phyloP scores from a whole-genome alignment of 331 rosid genomes.

The Phaseolus coccineus region DNA sequence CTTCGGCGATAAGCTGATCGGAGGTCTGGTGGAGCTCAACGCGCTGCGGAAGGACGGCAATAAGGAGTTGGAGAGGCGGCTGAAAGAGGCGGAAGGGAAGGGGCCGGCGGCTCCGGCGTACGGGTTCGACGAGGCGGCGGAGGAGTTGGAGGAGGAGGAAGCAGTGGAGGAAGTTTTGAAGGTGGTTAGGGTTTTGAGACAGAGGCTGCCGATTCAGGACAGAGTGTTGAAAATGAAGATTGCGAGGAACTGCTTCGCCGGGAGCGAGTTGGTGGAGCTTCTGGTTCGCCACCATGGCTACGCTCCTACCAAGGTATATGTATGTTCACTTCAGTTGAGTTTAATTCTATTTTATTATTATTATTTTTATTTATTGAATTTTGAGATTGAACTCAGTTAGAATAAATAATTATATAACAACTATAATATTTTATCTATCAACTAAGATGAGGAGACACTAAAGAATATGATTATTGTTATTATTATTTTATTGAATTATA shows the following conservation, averaged over 20 bases:
- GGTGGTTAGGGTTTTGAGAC: slow-evolving; percentile 69
- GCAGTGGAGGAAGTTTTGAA: slow-evolving; percentile 33
- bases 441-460: too few species aligned
- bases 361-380: too few species aligned
- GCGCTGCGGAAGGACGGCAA: slow-evolving; percentile 72
- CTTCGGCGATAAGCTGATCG: slow-evolving; percentile 80
- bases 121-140: slow-evolving; percentile 71
- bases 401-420: background rate
- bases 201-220: slow-evolving; percentile 90
- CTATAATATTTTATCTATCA: too few species aligned
- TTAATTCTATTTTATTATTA: background rate
- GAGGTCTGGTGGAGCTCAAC: slow-evolving; percentile 85
- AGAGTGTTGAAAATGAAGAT: slow-evolving; percentile 83
- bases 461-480: too few species aligned
- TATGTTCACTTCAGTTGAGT: background rate
- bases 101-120: slow-evolving; percentile 80
- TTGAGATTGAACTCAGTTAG: background rate
- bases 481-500: too few species aligned
- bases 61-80: slow-evolving; percentile 62
- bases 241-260: slow-evolving; percentile 80
- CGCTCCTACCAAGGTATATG: slow-evolving; percentile 70
- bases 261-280: slow-evolving; percentile 67
- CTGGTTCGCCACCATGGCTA: slow-evolving; percentile 70
- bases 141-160: background rate
- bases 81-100: slow-evolving; percentile 60